phyloP scores from a whole-genome alignment of 164 flowering plant species.

The Berberis vulgaris region DNA sequence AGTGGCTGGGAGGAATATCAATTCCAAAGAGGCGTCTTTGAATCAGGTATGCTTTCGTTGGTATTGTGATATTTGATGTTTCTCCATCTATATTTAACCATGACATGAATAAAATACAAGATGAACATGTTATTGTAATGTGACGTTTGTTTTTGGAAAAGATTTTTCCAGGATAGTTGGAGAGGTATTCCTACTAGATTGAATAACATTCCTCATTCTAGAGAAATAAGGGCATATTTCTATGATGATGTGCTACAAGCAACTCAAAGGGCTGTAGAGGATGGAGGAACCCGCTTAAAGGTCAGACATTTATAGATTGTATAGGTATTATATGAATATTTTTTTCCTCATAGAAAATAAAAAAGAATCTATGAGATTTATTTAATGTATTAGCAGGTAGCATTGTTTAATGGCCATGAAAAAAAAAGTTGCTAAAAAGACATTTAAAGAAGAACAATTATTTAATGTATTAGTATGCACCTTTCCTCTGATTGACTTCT shows the following conservation, averaged over 20 bases:
- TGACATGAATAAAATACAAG: not conserved
- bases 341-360: too few relatives aligned
- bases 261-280: slow-evolving; percentile 62
- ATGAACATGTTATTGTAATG: not conserved
- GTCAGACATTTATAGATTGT: slow-evolving; percentile 20
- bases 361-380: too few relatives aligned
- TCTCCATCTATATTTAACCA: not conserved
- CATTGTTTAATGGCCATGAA: too few relatives aligned
- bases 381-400: too few relatives aligned
- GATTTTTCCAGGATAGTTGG: slow-evolving; percentile 67
- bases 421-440: too few relatives aligned
- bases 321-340: not conserved
- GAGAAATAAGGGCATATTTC: slow-evolving; percentile 87
- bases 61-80: not conserved
- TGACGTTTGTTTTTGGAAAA: slow-evolving; percentile 17
- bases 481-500: too few relatives aligned
- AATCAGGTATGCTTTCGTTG: slow-evolving; percentile 33
- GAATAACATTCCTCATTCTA: slow-evolving; percentile 94
- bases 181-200: slow-evolving; percentile 91
- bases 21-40: slow-evolving; percentile 28
- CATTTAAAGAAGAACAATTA: too few relatives aligned
- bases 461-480: too few relatives aligned
- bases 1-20: slow-evolving; percentile 11
- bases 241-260: slow-evolving; percentile 82
- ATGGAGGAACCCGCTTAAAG: slow-evolving; percentile 67